Base-by-base conservation (phyloP, 805 yeast genomes). In the Ascoidea rubescens region DNA sequence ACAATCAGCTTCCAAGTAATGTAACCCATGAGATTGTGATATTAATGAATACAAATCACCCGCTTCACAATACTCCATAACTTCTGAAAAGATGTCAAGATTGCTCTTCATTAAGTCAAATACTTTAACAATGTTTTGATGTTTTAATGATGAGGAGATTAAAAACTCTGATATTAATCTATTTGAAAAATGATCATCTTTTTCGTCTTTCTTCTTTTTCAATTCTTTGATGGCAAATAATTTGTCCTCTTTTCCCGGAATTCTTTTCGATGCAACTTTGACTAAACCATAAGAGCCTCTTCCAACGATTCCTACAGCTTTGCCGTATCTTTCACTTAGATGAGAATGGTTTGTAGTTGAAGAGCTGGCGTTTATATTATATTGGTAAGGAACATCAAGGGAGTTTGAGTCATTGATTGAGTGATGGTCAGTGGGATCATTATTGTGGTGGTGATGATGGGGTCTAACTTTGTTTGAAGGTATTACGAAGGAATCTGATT, bases 261-360 rank as follows among this genome's bases (percentile, higher is more conserved):
- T 31, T 50, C 57, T 59, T 58, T 75, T 76, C 1, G 64, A 61
- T 17, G 53, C 60, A 7, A 91, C 78, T 55, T 96, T 73, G n/a
- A 91, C 98, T 48, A 88, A 87, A 14, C 99, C 99, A 70, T 86
- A 91, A 0, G 96, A 81, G 16, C 98, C 98, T 51, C 86, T 77
- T 31, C 99, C 99, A 56, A 56, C 54, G 46, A 78, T 65, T 6
- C 80, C 80, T 52, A 71, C 67, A 30, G 74, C 68, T 52, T 68
- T 71, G 33, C 83, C 83, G 57, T 77, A 78, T 57, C 72, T 77
- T 32, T 68, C 68, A 5, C 65, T 60, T 21, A 77, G 60, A 4
- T 65, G 69, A 43, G 42, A 33, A 33, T 33, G 10, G 6, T 6
- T 7, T 33, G 6, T 33, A 33, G 10, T 7, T 33, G 10, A 33